These are phyloP conservation scores for Lentinula edodes DNA, from an alignment of 768 basidiomycete species.

Conservation along the genomic window DNA sequence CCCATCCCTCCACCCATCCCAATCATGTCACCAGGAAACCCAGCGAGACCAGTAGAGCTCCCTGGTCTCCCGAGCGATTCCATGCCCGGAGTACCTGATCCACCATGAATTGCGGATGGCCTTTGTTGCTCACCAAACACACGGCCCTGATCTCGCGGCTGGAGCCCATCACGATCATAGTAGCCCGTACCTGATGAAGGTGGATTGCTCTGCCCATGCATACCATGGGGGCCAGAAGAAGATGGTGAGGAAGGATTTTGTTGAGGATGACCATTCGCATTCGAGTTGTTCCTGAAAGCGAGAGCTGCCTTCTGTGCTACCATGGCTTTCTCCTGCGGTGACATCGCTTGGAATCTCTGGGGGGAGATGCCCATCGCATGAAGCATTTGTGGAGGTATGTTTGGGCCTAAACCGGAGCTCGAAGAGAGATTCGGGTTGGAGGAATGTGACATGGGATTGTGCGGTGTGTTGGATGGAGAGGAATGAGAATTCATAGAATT, in stretches of 20 bases:
- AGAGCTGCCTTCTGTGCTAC: background rate
- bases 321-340: background rate
- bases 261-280: background rate
- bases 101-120: background rate
- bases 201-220: background rate
- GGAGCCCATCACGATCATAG: background rate
- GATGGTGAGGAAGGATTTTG: background rate
- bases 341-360: background rate
- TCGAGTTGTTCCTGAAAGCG: background rate
- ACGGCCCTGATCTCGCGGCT: background rate
- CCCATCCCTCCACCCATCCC: background rate
- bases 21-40: background rate
- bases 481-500: background rate
- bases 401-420: background rate
- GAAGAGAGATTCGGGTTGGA: background rate
- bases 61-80: background rate
- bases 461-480: background rate
- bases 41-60: background rate
- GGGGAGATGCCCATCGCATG: background rate
- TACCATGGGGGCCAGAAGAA: background rate
- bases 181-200: background rate
- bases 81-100: background rate
- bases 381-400: background rate
- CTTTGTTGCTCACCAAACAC: conserved; percentile 1
- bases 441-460: background rate